These are phyloP conservation scores for Golubevia pallescens DNA, from an alignment of 1,284 basidiomycete genomes.

Conservation along the genomic window DNA sequence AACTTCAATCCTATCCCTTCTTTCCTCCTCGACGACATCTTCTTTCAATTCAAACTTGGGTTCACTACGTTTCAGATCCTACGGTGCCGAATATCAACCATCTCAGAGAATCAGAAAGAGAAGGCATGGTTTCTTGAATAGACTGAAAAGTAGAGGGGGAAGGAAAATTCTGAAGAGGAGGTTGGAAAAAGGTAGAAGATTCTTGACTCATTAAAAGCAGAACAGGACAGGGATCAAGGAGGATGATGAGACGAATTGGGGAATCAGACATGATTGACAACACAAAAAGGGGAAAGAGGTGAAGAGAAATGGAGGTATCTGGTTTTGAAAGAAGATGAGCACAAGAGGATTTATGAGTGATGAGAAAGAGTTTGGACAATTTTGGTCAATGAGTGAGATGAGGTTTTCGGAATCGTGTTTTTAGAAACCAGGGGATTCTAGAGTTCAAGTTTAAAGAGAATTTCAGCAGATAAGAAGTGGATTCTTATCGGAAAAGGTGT, in stretches of 20 bases:
- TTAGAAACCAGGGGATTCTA: too few relatives aligned
- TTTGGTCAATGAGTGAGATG: background rate
- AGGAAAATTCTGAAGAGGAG: constrained; percentile 38
- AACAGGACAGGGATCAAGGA: background rate
- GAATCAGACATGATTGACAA: background rate
- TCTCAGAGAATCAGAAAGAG: constrained; percentile 59
- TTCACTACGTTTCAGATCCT: constrained; percentile 10
- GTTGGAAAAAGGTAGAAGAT: constrained; percentile 15
- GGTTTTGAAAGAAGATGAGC: background rate
- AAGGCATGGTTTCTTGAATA: constrained; percentile 53
- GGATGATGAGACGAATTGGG: background rate
- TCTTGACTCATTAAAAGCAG: constrained; percentile 16
- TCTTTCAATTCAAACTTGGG: background rate
- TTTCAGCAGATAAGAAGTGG: too few relatives aligned
- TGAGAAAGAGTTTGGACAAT: background rate
- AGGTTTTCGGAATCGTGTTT: too few relatives aligned
- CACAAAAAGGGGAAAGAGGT: background rate
- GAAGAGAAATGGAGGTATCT: background rate
- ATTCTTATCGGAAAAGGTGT: too few relatives aligned
- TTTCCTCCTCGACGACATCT: background rate
- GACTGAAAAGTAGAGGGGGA: constrained; percentile 42
- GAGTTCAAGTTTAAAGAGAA: too few relatives aligned
- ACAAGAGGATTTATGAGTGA: background rate
- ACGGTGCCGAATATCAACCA: constrained; percentile 60
- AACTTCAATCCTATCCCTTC: background rate